Evolutionary conservation across 768 basidiomycete genomes (phyloP).

Genomic region (Sporobolomyces phaffii): DNA sequence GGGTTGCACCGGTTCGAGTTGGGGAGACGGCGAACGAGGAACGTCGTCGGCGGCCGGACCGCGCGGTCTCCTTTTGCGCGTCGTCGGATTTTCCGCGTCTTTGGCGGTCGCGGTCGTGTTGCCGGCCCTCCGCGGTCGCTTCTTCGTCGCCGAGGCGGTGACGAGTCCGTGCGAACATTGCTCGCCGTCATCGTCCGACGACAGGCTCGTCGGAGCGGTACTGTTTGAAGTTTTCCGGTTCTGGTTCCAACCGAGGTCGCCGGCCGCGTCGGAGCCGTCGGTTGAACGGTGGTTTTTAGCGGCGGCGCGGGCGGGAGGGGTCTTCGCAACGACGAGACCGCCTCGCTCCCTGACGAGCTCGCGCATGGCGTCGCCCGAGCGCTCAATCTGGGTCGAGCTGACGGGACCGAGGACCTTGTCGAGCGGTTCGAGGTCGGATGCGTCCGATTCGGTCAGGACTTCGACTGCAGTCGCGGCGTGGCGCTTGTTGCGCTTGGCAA

Average conservation of each 20-base stretch:
- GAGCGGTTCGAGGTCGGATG: background rate
- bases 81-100: too few species aligned
- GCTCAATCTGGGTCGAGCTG: constrained; percentile 17
- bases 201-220: constrained; percentile 1
- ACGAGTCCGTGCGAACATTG: background rate
- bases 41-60: background rate
- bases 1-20: background rate
- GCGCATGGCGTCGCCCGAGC: background rate
- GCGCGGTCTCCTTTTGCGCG: background rate
- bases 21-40: constrained; percentile 5
- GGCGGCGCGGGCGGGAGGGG: background rate
- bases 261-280: too few species aligned
- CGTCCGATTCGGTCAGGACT: background rate
- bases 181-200: background rate
- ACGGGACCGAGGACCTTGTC: too few species aligned
- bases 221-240: background rate
- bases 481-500: background rate
- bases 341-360: background rate
- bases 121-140: background rate
- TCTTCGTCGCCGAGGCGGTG: background rate
- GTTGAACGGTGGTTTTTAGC: background rate
- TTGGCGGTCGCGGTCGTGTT: background rate
- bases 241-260: too few species aligned
- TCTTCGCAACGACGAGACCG: constrained; percentile 6
- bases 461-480: background rate